Base-by-base conservation (phyloP, 2,329 filamentous ascomycete species). In the Ascochyta koolunga region DNA sequence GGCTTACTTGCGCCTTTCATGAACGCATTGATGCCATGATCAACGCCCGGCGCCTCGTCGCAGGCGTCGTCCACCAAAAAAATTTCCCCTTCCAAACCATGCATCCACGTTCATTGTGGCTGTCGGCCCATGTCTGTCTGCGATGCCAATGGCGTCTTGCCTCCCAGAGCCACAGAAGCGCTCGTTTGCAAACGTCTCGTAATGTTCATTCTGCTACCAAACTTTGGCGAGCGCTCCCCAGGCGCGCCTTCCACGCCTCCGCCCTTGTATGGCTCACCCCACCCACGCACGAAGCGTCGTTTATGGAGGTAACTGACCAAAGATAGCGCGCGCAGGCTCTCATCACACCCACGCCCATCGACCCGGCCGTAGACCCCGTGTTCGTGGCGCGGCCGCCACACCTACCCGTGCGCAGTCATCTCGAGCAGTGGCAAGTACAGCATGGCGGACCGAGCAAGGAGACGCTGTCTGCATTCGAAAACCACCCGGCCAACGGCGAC, bases 381-480 rank as follows among this genome's bases (percentile, higher is more conserved):
- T 51, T 63, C 18, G 29, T 63, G 22, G 43, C 57, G 22, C 58
- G 56, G 16, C 59, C 61, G 10, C 38, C 56, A 39, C 39, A 62
- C 3, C 25, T 62, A 11, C 46, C 61, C 8, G 66, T 74, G 13
- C 67, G 71, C 18, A 41, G 67, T 21, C 69, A 67, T n/a, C 58
- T 77, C 1, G 42, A 56, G 38, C 47, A 70, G 64, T 82, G 80
- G 80, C 76, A 83, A 59, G 58, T 71, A 21, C 63, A 77, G 22
- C 67, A 79, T 58, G 76, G 71, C 9, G 57, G 56, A 2, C 72
- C 69, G 1, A 66, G 68, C 25, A 59, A 66, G 21, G 70, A 72
- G 18, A 48, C 54, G 3, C 60, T 75, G 3, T 58, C 48, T 10
- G 66, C 68, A n/a, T 72, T 76, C 29, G 62, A 64, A 43, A 72